Evolutionary conservation across 192 early-diverging fungal genomes (phyloP), one percentile per base, ranked within the genome.

Genomic region (Entomortierella lignicola): DNA sequence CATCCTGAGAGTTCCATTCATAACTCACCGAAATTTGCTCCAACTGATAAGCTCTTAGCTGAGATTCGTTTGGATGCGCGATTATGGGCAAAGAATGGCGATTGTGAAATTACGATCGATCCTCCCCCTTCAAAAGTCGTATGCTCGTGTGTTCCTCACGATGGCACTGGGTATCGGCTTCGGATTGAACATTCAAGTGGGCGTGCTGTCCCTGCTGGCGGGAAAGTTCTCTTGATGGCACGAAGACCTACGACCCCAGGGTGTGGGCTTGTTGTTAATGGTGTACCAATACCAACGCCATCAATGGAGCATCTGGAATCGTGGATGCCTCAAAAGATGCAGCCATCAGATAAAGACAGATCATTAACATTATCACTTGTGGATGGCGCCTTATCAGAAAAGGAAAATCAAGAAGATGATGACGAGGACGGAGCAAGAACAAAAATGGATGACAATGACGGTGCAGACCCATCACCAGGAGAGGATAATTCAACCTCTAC

Each of bases 111-210:
- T 11, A 81, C 75, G 1, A 82, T 87, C 27, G 86, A 87, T 41
- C 86, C 86, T 6, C 86, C 86, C 12, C 86, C 86, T 39, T 83
- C 82, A 8, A 67, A 69, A 12, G 77, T 82, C 0, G 60, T 61
- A 29, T 81, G 75, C 4, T 61, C 55, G 6, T 60, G 68, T 39
- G 71, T 77, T 1, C 73, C 71, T 6, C 72, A 77, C 43, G 86
- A 87, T 57, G 71, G 63, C 10, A 80, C 71, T 53, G 86, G 86
- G 13, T 48, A 77, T 61, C 77, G 83, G 47, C 50, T 87, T 6
- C 30, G 71, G 15, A 79, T 87, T 32, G 84, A 84, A 31, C 86
- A 87, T 29, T 72, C 72, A 11, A 69, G 81, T 32, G 79, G 71
- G 29, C 61, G 71, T 27, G 80, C 82, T 27, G 72, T 83, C 18